Conservation (phyloP, 495 filamentous ascomycete genomes). For the Acidiella bohemica region DNA sequence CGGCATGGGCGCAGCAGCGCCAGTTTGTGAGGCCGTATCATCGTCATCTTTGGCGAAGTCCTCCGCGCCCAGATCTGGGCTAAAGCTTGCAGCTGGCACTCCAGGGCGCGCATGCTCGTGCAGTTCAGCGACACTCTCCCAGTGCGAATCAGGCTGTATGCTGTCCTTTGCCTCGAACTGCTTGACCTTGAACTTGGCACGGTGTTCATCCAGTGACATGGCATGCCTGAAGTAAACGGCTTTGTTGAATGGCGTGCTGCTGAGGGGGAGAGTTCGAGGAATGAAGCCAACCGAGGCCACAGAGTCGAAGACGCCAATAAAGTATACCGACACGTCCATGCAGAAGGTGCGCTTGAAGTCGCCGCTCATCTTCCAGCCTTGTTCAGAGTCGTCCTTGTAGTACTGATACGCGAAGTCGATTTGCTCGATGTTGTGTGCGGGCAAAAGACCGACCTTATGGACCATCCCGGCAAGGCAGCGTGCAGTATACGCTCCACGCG, state of each 20-base stretch:
- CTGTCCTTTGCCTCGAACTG: slow-evolving; percentile 15
- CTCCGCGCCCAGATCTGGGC: background rate
- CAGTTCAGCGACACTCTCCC: background rate
- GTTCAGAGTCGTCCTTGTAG: slow-evolving; percentile 28
- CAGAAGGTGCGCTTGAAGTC: slow-evolving; percentile 34
- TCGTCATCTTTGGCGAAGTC: no score
- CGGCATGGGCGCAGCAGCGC: background rate
- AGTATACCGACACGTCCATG: slow-evolving; percentile 30
- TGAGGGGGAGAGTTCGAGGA: slow-evolving; percentile 28
- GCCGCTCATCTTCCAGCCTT: slow-evolving; percentile 27
- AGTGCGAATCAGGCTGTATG: background rate
- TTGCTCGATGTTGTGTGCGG: slow-evolving; percentile 26
- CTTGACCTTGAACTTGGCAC: slow-evolving; percentile 31
- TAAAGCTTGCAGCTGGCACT: background rate
- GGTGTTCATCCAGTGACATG: slow-evolving; percentile 31
- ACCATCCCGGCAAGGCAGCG: slow-evolving; percentile 30
- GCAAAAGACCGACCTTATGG: slow-evolving; percentile 30
- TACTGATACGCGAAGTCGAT: slow-evolving; percentile 31
- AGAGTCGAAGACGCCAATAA: slow-evolving; percentile 32
- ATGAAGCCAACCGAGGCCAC: slow-evolving; percentile 32
- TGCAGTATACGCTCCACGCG: slow-evolving; percentile 30
- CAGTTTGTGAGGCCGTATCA: no score
- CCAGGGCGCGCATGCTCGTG: background rate
- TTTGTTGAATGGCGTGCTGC: slow-evolving; percentile 27
- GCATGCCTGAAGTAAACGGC: no score